Evolutionary conservation across 2,329 filamentous ascomycete genomes (phyloP).

Genomic region (Calonectria hongkongensis): DNA sequence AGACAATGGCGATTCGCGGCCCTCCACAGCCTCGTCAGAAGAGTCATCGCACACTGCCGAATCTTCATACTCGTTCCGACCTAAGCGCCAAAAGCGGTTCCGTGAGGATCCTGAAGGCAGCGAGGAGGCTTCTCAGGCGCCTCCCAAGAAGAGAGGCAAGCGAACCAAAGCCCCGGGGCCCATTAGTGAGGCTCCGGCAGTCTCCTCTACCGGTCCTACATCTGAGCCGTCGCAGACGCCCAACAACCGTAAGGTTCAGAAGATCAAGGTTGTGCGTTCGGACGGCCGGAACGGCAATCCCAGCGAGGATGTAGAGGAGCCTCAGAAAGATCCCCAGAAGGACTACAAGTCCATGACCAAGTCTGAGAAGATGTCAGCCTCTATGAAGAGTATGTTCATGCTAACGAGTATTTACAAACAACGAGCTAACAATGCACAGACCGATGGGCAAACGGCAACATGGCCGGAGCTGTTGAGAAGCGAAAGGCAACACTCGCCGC

Average conservation of each 20-base stretch:
- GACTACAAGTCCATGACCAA: constrained; percentile 78
- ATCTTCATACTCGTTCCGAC: constrained; percentile 72
- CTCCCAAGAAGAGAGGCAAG: constrained; percentile 63
- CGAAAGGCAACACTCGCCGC: constrained; percentile 76
- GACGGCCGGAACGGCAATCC: constrained; percentile 55
- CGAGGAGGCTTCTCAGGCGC: constrained; percentile 60
- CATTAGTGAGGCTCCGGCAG: constrained; percentile 40
- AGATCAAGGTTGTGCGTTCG: constrained; percentile 63
- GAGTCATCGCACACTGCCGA: constrained; percentile 69
- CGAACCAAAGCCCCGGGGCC: constrained; percentile 47
- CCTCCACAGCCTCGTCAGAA: constrained; percentile 72
- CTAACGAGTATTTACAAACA: constrained; percentile 18
- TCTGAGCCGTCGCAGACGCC: constrained; percentile 48
- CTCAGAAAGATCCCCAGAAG: constrained; percentile 67
- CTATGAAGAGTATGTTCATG: constrained; percentile 75
- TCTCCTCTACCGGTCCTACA: constrained; percentile 45
- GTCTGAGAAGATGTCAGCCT: constrained; percentile 79
- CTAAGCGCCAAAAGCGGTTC: constrained; percentile 74
- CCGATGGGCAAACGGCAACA: constrained; percentile 77
- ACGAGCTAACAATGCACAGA: constrained; percentile 62
- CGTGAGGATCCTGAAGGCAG: constrained; percentile 68
- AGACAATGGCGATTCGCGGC: constrained; percentile 69
- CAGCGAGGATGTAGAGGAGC: constrained; percentile 61
- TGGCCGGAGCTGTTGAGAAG: constrained; percentile 76
- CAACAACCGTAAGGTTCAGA: constrained; percentile 59